phyloP scores from a whole-genome alignment of 177 flowering plant species.

The Vitis hybrid region DNA sequence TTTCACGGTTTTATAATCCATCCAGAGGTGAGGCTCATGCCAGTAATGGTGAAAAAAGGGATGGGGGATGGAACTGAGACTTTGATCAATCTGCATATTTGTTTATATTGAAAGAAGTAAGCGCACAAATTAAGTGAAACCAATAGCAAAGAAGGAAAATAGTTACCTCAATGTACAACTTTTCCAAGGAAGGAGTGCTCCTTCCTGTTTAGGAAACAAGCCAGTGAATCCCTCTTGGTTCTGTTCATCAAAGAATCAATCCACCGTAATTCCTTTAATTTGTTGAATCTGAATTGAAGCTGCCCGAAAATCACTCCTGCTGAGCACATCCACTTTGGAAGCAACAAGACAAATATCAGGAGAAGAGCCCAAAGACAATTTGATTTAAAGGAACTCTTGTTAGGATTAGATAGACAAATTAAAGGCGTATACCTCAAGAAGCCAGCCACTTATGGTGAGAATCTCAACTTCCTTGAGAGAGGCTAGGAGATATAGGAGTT shows the following conservation, averaged over 20 bases:
- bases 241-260: slow-evolving; percentile 4
- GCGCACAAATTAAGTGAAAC: too few relatives aligned
- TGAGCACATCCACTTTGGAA: slow-evolving; percentile 12
- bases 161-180: background rate
- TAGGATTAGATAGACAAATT: background rate
- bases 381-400: background rate
- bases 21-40: slow-evolving; percentile 26
- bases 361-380: background rate
- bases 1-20: slow-evolving; percentile 12
- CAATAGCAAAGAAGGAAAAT: too few relatives aligned
- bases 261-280: slow-evolving; percentile 8
- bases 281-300: slow-evolving; percentile 17
- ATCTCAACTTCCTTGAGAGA: background rate
- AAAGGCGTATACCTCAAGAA: slow-evolving; percentile 14
- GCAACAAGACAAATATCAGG: background rate
- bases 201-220: slow-evolving; percentile 9
- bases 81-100: background rate
- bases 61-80: background rate
- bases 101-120: too few relatives aligned
- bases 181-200: slow-evolving; percentile 5
- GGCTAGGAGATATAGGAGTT: too few relatives aligned
- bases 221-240: slow-evolving; percentile 13
- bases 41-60: slow-evolving; percentile 13
- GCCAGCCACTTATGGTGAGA: slow-evolving; percentile 15
- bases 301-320: slow-evolving; percentile 8